Percentiles rank a stretch among this genome's conserved stretches.
phyloP scores from a whole-genome alignment of 2,329 filamentous ascomycete species.

The Thelonectria rubi region DNA sequence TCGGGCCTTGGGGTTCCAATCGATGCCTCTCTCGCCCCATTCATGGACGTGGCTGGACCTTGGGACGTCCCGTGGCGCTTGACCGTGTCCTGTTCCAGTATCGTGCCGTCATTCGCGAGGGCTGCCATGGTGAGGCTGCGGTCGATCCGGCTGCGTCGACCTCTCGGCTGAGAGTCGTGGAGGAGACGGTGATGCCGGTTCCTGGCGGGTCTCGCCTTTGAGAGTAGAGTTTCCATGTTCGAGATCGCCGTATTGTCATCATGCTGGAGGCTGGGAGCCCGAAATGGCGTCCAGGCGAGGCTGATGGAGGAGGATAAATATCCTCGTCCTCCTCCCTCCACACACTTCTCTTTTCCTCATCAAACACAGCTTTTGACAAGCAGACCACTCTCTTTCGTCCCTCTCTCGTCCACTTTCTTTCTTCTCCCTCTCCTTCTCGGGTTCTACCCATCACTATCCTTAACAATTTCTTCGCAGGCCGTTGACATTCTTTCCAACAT shows the following conservation, averaged over 20 bases:
- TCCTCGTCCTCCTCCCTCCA: slow-evolving; percentile 19
- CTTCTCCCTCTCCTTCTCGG: slow-evolving; percentile 24
- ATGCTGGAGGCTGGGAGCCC: background rate
- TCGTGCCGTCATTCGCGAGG: background rate
- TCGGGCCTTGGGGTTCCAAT: background rate
- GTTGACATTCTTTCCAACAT: slow-evolving; percentile 24
- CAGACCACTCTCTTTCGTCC: slow-evolving; percentile 20
- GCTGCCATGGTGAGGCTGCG: background rate
- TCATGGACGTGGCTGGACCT: background rate
- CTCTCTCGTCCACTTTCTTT: slow-evolving; percentile 27
- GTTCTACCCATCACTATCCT: slow-evolving; percentile 35
- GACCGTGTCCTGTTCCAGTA: background rate
- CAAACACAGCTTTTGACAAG: slow-evolving; percentile 37
- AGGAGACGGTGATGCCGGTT: background rate
- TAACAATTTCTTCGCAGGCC: slow-evolving; percentile 30
- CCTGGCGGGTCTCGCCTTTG: background rate
- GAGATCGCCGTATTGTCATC: background rate
- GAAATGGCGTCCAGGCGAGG: background rate
- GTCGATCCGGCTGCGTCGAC: slow-evolving; percentile 1
- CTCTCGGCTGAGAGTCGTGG: background rate
- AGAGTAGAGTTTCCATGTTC: background rate
- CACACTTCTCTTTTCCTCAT: slow-evolving; percentile 21
- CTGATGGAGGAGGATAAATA: slow-evolving; percentile 36
- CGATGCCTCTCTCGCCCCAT: background rate
- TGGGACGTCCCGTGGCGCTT: slow-evolving; percentile 4